Evolutionary conservation across 495 filamentous ascomycete genomes (phyloP), one percentile per base, ranked within the genome.

Genomic region (Elaphomyces granulatus): DNA sequence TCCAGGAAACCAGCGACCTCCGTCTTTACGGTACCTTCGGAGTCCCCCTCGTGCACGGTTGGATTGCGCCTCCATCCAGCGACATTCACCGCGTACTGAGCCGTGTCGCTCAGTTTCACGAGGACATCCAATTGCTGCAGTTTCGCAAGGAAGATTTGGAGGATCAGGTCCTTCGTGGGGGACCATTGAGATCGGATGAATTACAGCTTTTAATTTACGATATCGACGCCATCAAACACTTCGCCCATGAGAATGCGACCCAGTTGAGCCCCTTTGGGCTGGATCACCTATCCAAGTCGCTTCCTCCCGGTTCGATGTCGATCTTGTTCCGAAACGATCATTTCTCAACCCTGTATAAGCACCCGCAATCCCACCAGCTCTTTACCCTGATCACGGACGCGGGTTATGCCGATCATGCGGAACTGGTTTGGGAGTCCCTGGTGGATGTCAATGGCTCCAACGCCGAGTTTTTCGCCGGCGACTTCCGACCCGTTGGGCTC

Each of bases 261-360:
- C 90, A 98, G 49, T 67, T 96, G 3, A 95, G 88, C 2, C 56
- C 69, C 2, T 81, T 78, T 58, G 90, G 90, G 0, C 72, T 98
- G 1, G 67, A 78, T 3, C 72, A 78, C 3, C 73, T 98, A 9
- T 64, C 63, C 2, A 68, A 72, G 33, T 68, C 60, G 4, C 56
- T 94, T 34, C 59, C 64, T 10, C 81, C 84, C 0, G 85, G 84
- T 2, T 73, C 78, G 0, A 67, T 93, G 6, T 83, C 81, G 0
- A 96, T 98, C 36, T 59, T 96, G 2, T 98, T 98, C 63, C 75
- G 90, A 21, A 98, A 98, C 45, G 88, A 96, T 49, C 90, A 98
- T 59, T 98, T 98, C 52, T 80, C 80, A 20, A 96, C 90, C 0
- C 53, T 98, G 0, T 93, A 94, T 54, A 77, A 85, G 43, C 64